Evolutionary conservation across 306 rosid species (phyloP), one percentile per base, ranked within the genome.

Genomic region (Lithocarpus polystachyus): DNA sequence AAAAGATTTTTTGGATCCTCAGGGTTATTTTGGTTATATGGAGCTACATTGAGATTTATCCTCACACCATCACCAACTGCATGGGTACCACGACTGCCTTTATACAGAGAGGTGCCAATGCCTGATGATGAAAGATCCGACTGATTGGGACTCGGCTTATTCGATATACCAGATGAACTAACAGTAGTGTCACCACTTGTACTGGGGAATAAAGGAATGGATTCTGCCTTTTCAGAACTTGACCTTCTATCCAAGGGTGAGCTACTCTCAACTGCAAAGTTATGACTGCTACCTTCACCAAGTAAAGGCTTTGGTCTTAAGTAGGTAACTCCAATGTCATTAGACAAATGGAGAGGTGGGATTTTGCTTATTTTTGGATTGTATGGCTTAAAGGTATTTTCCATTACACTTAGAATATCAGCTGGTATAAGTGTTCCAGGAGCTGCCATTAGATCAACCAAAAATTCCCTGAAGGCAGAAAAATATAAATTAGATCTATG

Each of bases 401-500:
- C 99, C 74, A 83, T 90, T 64, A 88, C 83, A 79, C 69, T 96
- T 82, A 83, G 87, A 80, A 84, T 79, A 80, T 96, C 99, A 79
- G 92, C 90, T 45, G 99, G 99, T 79, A 96, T 82, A 73, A 96
- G 94, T 18, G 94, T 90, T 83, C 99, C 99, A 71, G 99, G 99
- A 75, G 92, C 98, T 80, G 92, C 97, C 99, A 96, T 96, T 80
- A 96, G 94, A 89, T 96, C 99, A 88, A 96, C 97, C 89, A 96
- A 87, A 90, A 89, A 96, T 88, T 96, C 99, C 93, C 99, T 96
- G 93, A 83, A 86, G 82, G 70, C 71, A 88, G 68, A 82, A 82
- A 84, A 78, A 62, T 65, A 62, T 14, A 78, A 71, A 79, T 87
- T 60, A 90, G 81, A 73, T 73, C 68, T 71, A 77, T 45, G 9